These are phyloP conservation scores for Clarireedia paspali DNA, from an alignment of 2,329 filamentous ascomycete species.

Conservation along the genomic window DNA sequence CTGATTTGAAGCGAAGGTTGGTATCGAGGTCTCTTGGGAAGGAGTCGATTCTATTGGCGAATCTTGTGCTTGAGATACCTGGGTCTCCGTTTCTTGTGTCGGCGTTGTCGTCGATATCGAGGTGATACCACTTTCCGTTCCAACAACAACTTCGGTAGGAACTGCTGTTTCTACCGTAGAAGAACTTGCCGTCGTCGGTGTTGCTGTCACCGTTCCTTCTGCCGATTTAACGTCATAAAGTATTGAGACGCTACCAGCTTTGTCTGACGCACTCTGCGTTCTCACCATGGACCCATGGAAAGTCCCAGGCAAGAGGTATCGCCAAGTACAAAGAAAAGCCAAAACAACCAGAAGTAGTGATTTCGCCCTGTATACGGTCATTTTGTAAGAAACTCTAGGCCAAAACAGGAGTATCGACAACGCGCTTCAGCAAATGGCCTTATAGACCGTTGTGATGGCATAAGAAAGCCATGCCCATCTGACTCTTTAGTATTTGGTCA, in stretches of 20 bases:
- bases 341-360: too few relatives aligned
- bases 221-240: neutral
- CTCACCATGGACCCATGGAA: too few relatives aligned
- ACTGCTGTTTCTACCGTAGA: neutral
- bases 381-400: too few relatives aligned
- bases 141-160: neutral
- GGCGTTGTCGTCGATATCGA: neutral
- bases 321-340: too few relatives aligned
- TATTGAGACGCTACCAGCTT: neutral
- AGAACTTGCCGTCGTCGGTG: neutral
- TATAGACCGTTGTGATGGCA: too few relatives aligned
- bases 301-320: too few relatives aligned
- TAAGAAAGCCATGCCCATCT: too few relatives aligned
- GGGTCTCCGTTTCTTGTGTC: neutral
- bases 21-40: neutral
- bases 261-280: neutral
- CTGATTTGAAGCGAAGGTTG: neutral
- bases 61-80: neutral
- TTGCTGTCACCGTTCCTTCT: neutral
- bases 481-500: too few relatives aligned
- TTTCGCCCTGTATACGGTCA: too few relatives aligned
- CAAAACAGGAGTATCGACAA: too few relatives aligned
- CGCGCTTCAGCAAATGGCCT: too few relatives aligned
- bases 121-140: neutral
- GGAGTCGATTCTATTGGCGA: neutral